Evolutionary conservation across 306 rosid genomes (phyloP).

Genomic region (Trifolium subterraneum): DNA sequence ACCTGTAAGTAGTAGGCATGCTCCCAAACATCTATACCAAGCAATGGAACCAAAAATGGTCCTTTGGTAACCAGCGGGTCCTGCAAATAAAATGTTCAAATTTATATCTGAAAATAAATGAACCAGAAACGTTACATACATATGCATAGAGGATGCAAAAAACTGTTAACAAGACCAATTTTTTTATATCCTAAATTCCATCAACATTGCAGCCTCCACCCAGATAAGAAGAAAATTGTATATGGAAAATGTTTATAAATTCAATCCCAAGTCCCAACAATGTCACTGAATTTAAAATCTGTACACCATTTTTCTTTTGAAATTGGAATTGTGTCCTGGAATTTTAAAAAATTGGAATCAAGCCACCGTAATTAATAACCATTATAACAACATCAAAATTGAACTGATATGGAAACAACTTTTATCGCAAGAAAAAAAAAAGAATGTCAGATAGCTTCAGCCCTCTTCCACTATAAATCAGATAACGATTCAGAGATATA

Average conservation of each 20-base stretch:
- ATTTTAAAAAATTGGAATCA: constrained; percentile 3
- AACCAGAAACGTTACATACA: constrained; percentile 9
- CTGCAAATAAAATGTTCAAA: constrained; percentile 61
- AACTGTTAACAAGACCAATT: background rate
- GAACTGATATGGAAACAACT: constrained; percentile 9
- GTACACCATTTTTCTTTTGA: background rate
- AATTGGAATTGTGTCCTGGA: constrained; percentile 2
- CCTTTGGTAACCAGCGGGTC: constrained; percentile 95
- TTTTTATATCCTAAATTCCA: constrained; percentile 26
- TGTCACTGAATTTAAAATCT: constrained; percentile 1
- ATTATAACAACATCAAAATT: constrained; percentile 7
- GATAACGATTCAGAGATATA: background rate
- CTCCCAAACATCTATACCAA: constrained; percentile 99
- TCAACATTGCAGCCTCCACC: constrained; percentile 24
- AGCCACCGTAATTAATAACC: background rate
- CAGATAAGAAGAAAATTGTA: constrained; percentile 4
- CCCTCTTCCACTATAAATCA: constrained; percentile 17
- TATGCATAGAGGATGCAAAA: background rate
- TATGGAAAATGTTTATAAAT: constrained; percentile 1
- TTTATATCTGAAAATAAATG: constrained; percentile 11
- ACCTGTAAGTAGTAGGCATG: constrained; percentile 99
- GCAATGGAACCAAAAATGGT: constrained; percentile 79
- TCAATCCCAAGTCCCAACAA: constrained; percentile 5
- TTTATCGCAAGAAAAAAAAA: background rate
- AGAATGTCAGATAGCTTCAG: background rate